phyloP scores from a whole-genome alignment of 441 rosid genomes.

The Kokia cookei region DNA sequence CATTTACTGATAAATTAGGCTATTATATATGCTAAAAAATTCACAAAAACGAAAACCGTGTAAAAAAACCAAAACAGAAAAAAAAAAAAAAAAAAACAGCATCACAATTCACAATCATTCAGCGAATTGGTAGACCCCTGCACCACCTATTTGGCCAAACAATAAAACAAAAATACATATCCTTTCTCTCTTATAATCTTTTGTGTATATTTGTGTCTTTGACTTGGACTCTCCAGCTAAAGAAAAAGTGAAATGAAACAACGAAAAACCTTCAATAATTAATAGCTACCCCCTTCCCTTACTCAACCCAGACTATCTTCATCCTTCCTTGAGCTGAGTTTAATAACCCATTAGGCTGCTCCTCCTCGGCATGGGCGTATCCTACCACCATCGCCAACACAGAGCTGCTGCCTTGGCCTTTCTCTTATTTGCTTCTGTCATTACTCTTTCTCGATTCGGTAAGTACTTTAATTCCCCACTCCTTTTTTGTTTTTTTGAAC shows the following conservation, averaged over 20 bases:
- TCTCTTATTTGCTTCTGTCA: constrained; percentile 38
- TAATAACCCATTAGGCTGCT: neutral
- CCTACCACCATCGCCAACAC: constrained; percentile 14
- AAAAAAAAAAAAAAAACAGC: neutral
- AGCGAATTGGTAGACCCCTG: neutral
- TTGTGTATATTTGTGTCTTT: constrained; percentile 19
- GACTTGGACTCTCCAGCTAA: constrained; percentile 23
- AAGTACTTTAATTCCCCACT: neutral
- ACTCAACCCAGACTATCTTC: neutral
- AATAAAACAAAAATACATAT: neutral
- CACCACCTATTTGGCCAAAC: neutral
- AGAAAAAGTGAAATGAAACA: neutral
- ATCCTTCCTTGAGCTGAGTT: neutral
- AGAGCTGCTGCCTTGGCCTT: constrained; percentile 35
- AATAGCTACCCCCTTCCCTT: neutral
- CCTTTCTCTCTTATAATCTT: constrained; percentile 12
- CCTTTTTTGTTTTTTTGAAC: neutral
- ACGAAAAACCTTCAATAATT: constrained; percentile 6
- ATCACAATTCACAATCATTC: neutral
- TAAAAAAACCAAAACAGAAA: neutral
- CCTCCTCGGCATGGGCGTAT: constrained; percentile 42
- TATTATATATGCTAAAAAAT: neutral
- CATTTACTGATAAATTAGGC: too few species aligned
- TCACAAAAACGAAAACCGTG: neutral
- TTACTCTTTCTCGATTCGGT: constrained; percentile 31